Evolutionary conservation across 352 stramenopile species (phyloP).

Genomic region (Globisporangium recalcitrans): DNA sequence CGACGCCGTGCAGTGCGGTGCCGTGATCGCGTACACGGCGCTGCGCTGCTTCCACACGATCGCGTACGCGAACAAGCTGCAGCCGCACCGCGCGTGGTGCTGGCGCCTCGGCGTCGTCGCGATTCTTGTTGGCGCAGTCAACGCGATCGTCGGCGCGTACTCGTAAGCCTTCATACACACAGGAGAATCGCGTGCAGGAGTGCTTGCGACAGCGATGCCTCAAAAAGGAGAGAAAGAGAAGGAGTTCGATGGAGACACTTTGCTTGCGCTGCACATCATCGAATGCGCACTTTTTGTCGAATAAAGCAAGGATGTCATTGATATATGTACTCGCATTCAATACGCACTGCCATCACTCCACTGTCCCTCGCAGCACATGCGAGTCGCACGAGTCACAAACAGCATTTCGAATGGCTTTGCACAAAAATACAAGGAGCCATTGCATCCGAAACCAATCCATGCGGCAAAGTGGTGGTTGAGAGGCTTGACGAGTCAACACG

Average conservation of each 20-base stretch:
- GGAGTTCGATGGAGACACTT: not conserved
- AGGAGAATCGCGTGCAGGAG: no score
- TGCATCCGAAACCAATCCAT: no score
- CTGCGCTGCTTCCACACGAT: slow-evolving; percentile 33
- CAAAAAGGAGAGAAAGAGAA: not conserved
- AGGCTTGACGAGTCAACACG: no score
- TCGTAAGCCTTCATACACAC: not conserved
- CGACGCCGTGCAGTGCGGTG: slow-evolving; percentile 18
- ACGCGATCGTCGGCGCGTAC: not conserved
- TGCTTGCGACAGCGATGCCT: no score
- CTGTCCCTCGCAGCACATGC: no score
- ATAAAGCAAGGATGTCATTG: not conserved
- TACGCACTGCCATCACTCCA: not conserved
- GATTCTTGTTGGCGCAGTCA: not conserved
- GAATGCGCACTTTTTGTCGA: not conserved
- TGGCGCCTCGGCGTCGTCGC: not conserved
- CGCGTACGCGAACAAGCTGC: slow-evolving; percentile 38
- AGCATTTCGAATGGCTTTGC: no score
- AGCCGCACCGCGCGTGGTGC: slow-evolving; percentile 27
- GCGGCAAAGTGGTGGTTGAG: no score
- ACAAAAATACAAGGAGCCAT: no score
- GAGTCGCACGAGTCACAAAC: no score
- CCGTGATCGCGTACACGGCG: slow-evolving; percentile 32
- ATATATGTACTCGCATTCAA: not conserved
- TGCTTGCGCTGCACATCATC: not conserved